Evolutionary conservation across 805 yeast species (phyloP).

Genomic region (Metschnikowia corniflorae): DNA sequence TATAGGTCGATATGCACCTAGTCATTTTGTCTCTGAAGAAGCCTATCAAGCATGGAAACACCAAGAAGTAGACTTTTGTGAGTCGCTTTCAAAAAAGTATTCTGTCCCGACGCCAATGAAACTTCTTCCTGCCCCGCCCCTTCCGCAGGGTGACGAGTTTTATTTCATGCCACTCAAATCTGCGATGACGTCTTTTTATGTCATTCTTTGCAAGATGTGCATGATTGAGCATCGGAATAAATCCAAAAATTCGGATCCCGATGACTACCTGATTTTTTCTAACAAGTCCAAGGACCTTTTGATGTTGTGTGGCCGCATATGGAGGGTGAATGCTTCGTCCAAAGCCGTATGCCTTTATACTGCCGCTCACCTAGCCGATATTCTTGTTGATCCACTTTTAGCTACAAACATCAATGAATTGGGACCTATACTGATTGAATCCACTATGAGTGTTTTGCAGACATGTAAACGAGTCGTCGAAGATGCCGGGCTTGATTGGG

Average conservation of each 20-base stretch:
- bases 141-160: constrained; percentile 36
- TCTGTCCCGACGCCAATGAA: constrained; percentile 31
- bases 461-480: constrained; percentile 29
- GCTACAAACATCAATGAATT: constrained; percentile 19
- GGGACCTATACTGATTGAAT: constrained; percentile 30
- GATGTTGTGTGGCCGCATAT: constrained; percentile 44
- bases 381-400: constrained; percentile 27
- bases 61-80: constrained; percentile 24
- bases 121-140: constrained; percentile 28
- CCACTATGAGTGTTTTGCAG: constrained; percentile 25
- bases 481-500: constrained; percentile 33
- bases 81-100: constrained; percentile 25
- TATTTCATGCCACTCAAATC: constrained; percentile 32
- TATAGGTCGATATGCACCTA: constrained; percentile 36
- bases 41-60: constrained; percentile 34
- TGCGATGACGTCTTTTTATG: constrained; percentile 38
- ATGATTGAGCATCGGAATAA: constrained; percentile 24
- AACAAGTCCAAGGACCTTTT: constrained; percentile 45
- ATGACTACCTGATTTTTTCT: constrained; percentile 26
- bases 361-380: constrained; percentile 39
- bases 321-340: constrained; percentile 56
- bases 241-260: constrained; percentile 9
- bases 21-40: constrained; percentile 20
- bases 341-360: constrained; percentile 48
- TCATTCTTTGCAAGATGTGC: constrained; percentile 40